These are phyloP conservation scores for Suillus fuscotomentosus DNA, from an alignment of 768 basidiomycete species.

Conservation along the genomic window DNA sequence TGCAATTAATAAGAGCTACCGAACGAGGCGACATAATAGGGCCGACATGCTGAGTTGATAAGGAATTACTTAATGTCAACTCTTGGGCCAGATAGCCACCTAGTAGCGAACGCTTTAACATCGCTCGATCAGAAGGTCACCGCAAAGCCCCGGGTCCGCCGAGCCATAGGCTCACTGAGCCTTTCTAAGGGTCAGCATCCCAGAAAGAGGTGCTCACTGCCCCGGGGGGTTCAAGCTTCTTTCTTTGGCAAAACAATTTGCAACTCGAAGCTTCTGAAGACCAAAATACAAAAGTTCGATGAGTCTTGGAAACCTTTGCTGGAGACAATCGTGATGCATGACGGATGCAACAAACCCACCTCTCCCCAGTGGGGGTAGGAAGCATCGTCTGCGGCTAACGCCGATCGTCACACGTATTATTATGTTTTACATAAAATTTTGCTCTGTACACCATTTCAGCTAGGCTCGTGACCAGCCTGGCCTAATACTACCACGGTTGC, in stretches of 20 bases:
- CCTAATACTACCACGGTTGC: no score
- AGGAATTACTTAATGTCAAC: not conserved
- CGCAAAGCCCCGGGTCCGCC: not conserved
- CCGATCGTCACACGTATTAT: no score
- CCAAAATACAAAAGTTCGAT: not conserved
- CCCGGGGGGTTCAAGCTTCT: not conserved
- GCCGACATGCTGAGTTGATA: not conserved
- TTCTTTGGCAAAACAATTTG: not conserved
- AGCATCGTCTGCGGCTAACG: not conserved
- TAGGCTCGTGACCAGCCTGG: no score
- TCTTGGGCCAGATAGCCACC: not conserved
- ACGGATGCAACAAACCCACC: not conserved
- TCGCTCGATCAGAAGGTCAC: not conserved
- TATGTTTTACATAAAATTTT: no score
- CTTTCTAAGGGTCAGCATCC: not conserved
- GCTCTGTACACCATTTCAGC: slow-evolving; percentile 67
- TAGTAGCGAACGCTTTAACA: not conserved
- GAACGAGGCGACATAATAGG: not conserved
- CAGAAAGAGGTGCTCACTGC: not conserved
- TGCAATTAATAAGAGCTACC: not conserved
- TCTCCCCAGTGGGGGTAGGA: not conserved
- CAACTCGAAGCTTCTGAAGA: not conserved
- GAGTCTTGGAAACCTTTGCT: not conserved
- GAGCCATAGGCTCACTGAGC: not conserved
- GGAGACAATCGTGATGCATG: not conserved